Evolutionary conservation across 2,329 filamentous ascomycete species (phyloP).

Genomic region (Pyrenochaeta sp.): DNA sequence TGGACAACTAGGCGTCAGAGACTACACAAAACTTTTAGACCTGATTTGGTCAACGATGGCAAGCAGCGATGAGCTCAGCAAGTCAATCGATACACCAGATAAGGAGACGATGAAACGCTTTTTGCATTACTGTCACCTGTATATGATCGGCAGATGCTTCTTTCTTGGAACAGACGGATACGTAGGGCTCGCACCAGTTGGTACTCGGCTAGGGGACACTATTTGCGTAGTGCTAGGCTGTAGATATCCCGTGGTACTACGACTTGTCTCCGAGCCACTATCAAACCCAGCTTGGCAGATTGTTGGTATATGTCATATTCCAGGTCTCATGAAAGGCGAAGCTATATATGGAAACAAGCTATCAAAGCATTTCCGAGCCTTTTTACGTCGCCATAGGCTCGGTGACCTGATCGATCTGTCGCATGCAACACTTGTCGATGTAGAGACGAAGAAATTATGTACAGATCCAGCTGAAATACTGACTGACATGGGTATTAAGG

Average conservation of each 20-base stretch:
- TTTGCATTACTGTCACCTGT: not conserved
- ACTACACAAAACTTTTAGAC: not conserved
- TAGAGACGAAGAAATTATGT: not conserved
- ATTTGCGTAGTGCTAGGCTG: constrained; percentile 7
- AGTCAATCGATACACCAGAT: not conserved
- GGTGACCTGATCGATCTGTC: constrained; percentile 3
- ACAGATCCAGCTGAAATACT: constrained; percentile 10
- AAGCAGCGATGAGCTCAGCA: not conserved
- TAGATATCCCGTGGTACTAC: constrained; percentile 3
- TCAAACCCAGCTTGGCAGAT: constrained; percentile 3
- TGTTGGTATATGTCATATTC: not conserved
- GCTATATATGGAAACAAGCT: constrained; percentile 7
- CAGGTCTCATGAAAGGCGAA: constrained; percentile 10
- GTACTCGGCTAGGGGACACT: constrained; percentile 3
- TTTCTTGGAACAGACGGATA: not conserved
- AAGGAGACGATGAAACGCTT: no score
- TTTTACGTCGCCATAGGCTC: not conserved
- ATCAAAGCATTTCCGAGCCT: not conserved
- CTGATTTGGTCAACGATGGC: not conserved
- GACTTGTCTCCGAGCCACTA: not conserved
- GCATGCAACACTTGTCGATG: not conserved
- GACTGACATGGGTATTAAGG: constrained; percentile 10
- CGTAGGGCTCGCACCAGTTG: constrained; percentile 1
- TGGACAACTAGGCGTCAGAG: not conserved
- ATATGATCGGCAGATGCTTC: constrained; percentile 1